phyloP scores from a whole-genome alignment of 495 filamentous ascomycete genomes.

The Podospora conica region DNA sequence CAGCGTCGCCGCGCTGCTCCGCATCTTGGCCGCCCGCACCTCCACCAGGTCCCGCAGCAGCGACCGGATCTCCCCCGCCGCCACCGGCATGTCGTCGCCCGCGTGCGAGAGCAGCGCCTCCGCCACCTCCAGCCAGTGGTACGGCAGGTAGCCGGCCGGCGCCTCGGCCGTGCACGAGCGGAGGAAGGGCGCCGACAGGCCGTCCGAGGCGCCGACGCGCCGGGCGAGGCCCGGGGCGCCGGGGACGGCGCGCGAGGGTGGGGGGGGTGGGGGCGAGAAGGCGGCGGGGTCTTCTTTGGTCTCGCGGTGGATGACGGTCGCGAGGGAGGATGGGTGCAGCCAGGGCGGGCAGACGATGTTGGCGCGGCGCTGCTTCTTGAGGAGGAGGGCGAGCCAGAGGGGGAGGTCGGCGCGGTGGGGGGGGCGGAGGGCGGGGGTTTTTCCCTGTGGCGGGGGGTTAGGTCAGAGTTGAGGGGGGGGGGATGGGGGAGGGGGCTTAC shows the following conservation, averaged over 20 bases:
- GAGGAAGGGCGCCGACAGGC: slow-evolving; percentile 55
- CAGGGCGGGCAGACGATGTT: slow-evolving; percentile 89
- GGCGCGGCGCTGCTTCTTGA: slow-evolving; percentile 90
- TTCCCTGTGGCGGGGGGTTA: slow-evolving; percentile 52
- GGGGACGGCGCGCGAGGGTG: slow-evolving; percentile 46
- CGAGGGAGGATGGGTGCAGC: slow-evolving; percentile 69
- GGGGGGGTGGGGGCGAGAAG: slow-evolving; percentile 69
- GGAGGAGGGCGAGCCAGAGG: slow-evolving; percentile 93
- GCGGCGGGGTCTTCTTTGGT: slow-evolving; percentile 55
- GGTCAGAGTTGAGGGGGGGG: slow-evolving; percentile 5
- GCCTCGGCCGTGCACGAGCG: slow-evolving; percentile 55
- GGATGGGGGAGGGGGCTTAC: slow-evolving; percentile 50
- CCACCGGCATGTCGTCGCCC: slow-evolving; percentile 71
- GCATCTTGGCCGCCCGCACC: slow-evolving; percentile 82
- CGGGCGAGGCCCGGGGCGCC: slow-evolving; percentile 26
- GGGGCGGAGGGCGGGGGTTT: slow-evolving; percentile 66
- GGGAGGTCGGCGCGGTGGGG: slow-evolving; percentile 76
- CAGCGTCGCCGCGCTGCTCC: slow-evolving; percentile 62
- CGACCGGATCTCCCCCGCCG: slow-evolving; percentile 62
- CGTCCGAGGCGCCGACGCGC: slow-evolving; percentile 13
- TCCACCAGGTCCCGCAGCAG: slow-evolving; percentile 79
- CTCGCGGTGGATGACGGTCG: slow-evolving; percentile 70
- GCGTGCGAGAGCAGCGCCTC: slow-evolving; percentile 80
- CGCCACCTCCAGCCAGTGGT: slow-evolving; percentile 87
- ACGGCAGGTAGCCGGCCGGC: slow-evolving; percentile 66